Percentiles rank a stretch among this genome's conserved stretches.
phyloP scores from a whole-genome alignment of 202 grass and related monocot species.

The Zoysia matrella region DNA sequence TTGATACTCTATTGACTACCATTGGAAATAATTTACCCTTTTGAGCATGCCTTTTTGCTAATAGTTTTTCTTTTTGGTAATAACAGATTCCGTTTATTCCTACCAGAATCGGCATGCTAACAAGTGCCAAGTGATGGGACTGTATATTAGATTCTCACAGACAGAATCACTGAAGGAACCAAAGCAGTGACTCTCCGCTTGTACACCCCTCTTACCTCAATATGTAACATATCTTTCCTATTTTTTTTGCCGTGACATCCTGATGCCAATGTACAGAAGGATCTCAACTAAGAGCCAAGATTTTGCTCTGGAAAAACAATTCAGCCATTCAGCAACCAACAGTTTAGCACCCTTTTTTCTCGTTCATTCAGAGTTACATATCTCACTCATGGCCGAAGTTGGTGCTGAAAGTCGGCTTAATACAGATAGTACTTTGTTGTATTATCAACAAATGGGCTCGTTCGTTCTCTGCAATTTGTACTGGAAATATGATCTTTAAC shows the following conservation, averaged over 20 bases:
- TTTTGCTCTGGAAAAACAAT: constrained; percentile 64
- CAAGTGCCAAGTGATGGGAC: constrained; percentile 46
- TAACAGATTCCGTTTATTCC: constrained; percentile 40
- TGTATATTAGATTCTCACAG: constrained; percentile 55
- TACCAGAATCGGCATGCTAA: constrained; percentile 36
- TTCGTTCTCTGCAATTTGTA: constrained; percentile 27
- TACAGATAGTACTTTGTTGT: constrained; percentile 27
- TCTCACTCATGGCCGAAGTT: constrained; percentile 37
- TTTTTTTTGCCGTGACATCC: constrained; percentile 26
- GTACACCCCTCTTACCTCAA: constrained; percentile 45
- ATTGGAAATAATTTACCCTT: neutral
- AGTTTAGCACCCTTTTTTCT: no score
- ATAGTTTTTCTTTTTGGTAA: constrained; percentile 5
- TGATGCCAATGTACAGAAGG: constrained; percentile 59
- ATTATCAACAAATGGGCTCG: neutral
- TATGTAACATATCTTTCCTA: constrained; percentile 35
- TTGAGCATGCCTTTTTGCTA: neutral
- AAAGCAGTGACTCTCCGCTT: constrained; percentile 48
- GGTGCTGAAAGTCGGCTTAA: constrained; percentile 40
- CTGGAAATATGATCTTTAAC: neutral
- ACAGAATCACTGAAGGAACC: constrained; percentile 45
- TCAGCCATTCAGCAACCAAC: constrained; percentile 28
- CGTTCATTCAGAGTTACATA: constrained; percentile 27
- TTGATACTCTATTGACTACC: neutral
- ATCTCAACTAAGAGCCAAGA: constrained; percentile 47